A percentile compares a stretch with the other conserved stretches of the same genome.
These are phyloP conservation scores for Anthracocystis walkeri DNA, from an alignment of 1,284 basidiomycete genomes.

Conservation along the genomic window DNA sequence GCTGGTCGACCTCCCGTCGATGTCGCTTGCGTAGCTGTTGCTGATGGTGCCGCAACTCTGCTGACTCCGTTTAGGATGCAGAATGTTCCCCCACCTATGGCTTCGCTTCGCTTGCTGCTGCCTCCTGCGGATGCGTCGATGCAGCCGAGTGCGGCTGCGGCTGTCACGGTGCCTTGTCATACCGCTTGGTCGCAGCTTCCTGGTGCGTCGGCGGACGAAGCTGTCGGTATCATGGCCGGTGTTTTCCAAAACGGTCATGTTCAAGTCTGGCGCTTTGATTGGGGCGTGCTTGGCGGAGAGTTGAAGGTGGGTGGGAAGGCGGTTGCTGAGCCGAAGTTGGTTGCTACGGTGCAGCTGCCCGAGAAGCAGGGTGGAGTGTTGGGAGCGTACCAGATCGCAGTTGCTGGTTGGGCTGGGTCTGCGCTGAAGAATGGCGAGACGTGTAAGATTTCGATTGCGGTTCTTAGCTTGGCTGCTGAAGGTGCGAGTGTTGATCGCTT, in stretches of 20 bases:
- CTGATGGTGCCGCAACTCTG: constrained; percentile 87
- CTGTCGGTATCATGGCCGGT: constrained; percentile 75
- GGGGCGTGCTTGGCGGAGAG: constrained; percentile 46
- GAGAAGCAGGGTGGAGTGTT: neutral
- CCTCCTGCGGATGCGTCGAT: constrained; percentile 54
- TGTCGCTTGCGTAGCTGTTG: constrained; percentile 86
- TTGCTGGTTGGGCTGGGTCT: constrained; percentile 34
- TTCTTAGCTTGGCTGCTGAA: constrained; percentile 21
- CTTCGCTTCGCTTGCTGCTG: constrained; percentile 76
- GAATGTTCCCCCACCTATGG: constrained; percentile 96
- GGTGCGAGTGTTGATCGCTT: constrained; percentile 15
- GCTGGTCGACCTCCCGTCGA: constrained; percentile 77
- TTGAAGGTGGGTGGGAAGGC: constrained; percentile 42
- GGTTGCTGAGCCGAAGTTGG: constrained; percentile 31
- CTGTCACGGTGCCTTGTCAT: constrained; percentile 55
- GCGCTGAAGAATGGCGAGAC: constrained; percentile 9
- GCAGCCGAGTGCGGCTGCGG: constrained; percentile 14
- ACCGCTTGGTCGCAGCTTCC: constrained; percentile 77
- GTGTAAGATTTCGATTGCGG: constrained; percentile 39
- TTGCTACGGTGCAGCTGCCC: constrained; percentile 22
- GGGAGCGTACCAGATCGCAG: constrained; percentile 37
- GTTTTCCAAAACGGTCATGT: constrained; percentile 74
- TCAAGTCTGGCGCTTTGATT: constrained; percentile 75
- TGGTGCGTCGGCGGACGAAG: constrained; percentile 12
- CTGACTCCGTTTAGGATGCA: constrained; percentile 92